A percentile compares a stretch with the other conserved stretches of the same genome.
phyloP scores from a whole-genome alignment of 345 rosid species.

The Populus euphratica region DNA sequence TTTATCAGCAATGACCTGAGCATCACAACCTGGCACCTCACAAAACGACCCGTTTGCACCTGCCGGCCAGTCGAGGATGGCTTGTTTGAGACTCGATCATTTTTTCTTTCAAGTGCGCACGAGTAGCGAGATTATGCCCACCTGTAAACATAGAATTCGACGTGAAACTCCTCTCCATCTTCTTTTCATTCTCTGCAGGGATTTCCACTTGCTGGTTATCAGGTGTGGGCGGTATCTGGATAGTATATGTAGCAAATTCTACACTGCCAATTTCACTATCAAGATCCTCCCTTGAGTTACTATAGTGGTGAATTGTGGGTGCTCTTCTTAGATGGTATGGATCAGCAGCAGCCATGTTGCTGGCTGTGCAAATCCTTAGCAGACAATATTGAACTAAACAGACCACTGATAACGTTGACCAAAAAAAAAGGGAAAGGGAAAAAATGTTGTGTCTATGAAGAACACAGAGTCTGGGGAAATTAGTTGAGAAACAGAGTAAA shows the following conservation, averaged over 20 bases:
- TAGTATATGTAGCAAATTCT: slow-evolving; percentile 43
- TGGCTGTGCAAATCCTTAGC: not conserved
- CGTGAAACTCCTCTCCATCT: slow-evolving; percentile 1
- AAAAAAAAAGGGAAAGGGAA: not conserved
- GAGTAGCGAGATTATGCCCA: slow-evolving; percentile 34
- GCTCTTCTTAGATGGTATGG: slow-evolving; percentile 11
- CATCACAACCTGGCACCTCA: slow-evolving; percentile 41
- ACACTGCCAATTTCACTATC: slow-evolving; percentile 43
- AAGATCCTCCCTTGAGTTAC: slow-evolving; percentile 37
- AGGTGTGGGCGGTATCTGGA: slow-evolving; percentile 61
- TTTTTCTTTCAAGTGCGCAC: slow-evolving; percentile 39
- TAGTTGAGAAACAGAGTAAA: not conserved
- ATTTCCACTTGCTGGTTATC: slow-evolving; percentile 45
- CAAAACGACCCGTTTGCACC: slow-evolving; percentile 32
- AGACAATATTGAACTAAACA: not conserved
- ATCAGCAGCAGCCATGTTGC: slow-evolving; percentile 34
- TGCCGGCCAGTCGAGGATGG: slow-evolving; percentile 25
- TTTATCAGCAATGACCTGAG: slow-evolving; percentile 29
- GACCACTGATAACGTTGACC: not conserved
- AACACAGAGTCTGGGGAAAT: not conserved
- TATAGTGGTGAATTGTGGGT: slow-evolving; percentile 41
- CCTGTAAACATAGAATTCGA: slow-evolving; percentile 49
- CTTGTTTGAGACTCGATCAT: slow-evolving; percentile 25
- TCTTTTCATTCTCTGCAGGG: slow-evolving; percentile 1
- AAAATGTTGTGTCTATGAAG: too few species aligned